Evolutionary conservation across 805 yeast genomes (phyloP).

Genomic region (Wickerhamiella kazuoi): DNA sequence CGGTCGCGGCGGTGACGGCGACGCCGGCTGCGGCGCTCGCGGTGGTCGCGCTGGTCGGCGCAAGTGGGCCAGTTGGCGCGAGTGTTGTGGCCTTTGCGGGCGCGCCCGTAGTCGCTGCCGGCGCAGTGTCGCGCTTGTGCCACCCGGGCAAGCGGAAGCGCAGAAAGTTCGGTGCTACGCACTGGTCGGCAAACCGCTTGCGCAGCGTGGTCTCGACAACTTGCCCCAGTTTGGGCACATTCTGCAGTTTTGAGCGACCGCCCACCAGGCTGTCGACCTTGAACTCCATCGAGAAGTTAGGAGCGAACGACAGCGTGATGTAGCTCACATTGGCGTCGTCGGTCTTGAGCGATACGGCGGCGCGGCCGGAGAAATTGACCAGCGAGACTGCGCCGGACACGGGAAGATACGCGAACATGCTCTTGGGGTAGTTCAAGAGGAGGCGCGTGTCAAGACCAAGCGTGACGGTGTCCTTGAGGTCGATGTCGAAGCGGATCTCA

Average conservation of each 20-base stretch:
- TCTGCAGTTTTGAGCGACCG: slow-evolving; percentile 76
- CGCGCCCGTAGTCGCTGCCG: not conserved
- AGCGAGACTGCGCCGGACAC: slow-evolving; percentile 70
- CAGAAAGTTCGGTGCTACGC: slow-evolving; percentile 87
- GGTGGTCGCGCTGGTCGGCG: too few species aligned
- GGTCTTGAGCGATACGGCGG: slow-evolving; percentile 43
- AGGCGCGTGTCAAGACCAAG: slow-evolving; percentile 65
- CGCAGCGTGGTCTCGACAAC: slow-evolving; percentile 66
- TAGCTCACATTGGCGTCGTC: slow-evolving; percentile 31
- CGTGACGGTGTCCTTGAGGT: slow-evolving; percentile 64
- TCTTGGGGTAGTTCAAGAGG: slow-evolving; percentile 59
- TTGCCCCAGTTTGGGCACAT: slow-evolving; percentile 79
- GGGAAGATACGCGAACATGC: slow-evolving; percentile 75
- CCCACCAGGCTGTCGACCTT: slow-evolving; percentile 81
- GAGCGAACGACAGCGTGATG: slow-evolving; percentile 74
- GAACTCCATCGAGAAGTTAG: slow-evolving; percentile 80
- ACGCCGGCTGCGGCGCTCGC: not conserved
- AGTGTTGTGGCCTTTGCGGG: too few species aligned
- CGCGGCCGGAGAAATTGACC: slow-evolving; percentile 77
- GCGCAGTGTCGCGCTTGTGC: not conserved
- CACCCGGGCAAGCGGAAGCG: slow-evolving; percentile 51
- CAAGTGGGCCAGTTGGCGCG: not conserved
- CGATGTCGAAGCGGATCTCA: slow-evolving; percentile 80
- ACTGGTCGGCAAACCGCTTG: slow-evolving; percentile 80
- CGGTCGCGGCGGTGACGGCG: not conserved